Base-by-base conservation (phyloP, 768 basidiomycete species). In the Symmetrospora coprosmae region DNA sequence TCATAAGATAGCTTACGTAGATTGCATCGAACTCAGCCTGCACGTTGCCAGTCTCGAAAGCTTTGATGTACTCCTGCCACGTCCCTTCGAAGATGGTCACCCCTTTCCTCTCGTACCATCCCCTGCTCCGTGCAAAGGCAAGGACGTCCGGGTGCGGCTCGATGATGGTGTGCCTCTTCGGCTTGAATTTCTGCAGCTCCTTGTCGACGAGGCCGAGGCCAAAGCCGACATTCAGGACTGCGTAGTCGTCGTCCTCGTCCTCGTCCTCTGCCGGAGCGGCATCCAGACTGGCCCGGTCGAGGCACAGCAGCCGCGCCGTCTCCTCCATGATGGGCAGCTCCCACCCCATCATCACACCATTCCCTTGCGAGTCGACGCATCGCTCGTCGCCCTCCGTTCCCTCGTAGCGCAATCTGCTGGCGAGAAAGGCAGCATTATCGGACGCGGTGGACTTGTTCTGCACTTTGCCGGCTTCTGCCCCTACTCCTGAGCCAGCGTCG, bases 341-440 rank as follows among this genome's bases (percentile, higher is more conserved):
- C 94, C 94, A 99, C 1, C 90, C 88, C 94, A 99, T 99, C 94
- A 99, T 99, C 4, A 99, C 92, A 13, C 89, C 88, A n/a, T 91
- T 80, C 61, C 89, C 84, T 65, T 84, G 83, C 6, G 73, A 76
- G 28, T 81, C 81, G 14, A 86, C 73, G 63, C 90, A 94, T 21
- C 94, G 79, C 49, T 88, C 84, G 71, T 90, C 87, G 1, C 85
- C 87, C 69, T 92, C 89, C 33, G 73, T 76, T 14, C 33, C 45
- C 9, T 76, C 78, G 72, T 81, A 97, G 35, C 76, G 76, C 38
- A 97, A 74, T 51, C 74, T 77, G 1, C 86, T 84, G 1, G 78
- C 70, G 19, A 99, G 75, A 70, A 89, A 97, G 2, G 78, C 76
- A 11, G 61, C 50, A 45, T 68, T 67, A 58, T 64, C 50, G 11